phyloP scores from a whole-genome alignment of 169 alveolate species.

The Plasmodium vivax region DNA sequence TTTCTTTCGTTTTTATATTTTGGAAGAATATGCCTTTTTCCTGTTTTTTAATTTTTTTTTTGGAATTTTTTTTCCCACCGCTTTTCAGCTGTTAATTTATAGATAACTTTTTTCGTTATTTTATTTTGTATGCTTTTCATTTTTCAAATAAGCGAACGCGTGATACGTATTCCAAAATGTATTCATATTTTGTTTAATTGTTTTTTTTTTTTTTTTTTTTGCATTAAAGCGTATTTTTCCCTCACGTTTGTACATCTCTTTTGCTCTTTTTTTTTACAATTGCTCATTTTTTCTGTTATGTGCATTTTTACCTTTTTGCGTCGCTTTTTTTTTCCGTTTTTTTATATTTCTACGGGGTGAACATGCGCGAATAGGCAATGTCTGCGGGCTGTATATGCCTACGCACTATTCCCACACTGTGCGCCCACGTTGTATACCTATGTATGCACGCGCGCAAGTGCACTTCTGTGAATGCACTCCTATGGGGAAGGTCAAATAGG shows the following conservation, averaged over 20 bases:
- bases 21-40: neutral
- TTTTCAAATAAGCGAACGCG: neutral
- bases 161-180: neutral
- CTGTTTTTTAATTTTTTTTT: neutral
- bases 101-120: neutral
- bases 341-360: neutral
- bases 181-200: neutral
- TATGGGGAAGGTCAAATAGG: neutral
- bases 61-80: neutral
- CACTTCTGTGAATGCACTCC: neutral
- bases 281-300: neutral
- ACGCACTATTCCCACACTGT: neutral
- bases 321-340: neutral
- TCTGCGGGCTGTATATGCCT: neutral
- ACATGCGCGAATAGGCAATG: neutral
- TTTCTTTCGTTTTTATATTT: neutral
- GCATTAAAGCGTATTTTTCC: neutral
- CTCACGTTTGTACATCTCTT: neutral
- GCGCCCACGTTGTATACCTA: neutral
- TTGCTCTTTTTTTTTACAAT: neutral
- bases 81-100: neutral
- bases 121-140: neutral
- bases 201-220: neutral
- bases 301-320: neutral
- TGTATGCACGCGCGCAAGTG: neutral